These are phyloP conservation scores for Tremella fuciformis DNA, from an alignment of 768 basidiomycete species.

Conservation along the genomic window DNA sequence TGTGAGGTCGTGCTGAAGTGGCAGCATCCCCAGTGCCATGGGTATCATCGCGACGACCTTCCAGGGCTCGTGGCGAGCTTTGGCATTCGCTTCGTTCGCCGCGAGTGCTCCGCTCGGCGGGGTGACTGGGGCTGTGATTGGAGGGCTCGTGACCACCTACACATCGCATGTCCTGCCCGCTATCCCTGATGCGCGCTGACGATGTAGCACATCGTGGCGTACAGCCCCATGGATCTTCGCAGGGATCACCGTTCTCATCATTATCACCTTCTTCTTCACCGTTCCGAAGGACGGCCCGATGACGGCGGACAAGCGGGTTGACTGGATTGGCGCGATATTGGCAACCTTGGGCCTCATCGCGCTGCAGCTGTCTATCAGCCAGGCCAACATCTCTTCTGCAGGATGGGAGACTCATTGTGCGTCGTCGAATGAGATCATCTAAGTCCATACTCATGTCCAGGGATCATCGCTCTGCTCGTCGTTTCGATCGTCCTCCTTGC, in stretches of 20 bases:
- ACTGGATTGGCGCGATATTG: slow-evolving; percentile 72
- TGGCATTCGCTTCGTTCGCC: slow-evolving; percentile 77
- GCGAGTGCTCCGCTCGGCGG: slow-evolving; percentile 78
- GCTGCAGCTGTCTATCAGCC: slow-evolving; percentile 67
- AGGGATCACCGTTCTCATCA: slow-evolving; percentile 53
- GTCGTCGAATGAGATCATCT: slow-evolving; percentile 30
- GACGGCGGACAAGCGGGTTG: slow-evolving; percentile 46
- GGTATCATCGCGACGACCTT: slow-evolving; percentile 23
- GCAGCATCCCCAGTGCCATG: background rate
- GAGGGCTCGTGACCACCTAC: slow-evolving; percentile 62
- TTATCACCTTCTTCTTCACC: slow-evolving; percentile 62
- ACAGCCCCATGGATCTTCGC: too few relatives aligned
- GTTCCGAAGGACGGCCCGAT: slow-evolving; percentile 56
- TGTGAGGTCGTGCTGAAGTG: slow-evolving; percentile 17
- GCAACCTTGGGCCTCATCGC: slow-evolving; percentile 64
- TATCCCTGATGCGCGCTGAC: slow-evolving; percentile 62
- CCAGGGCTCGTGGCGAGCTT: slow-evolving; percentile 55
- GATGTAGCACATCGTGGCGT: slow-evolving; percentile 52
- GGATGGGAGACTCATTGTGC: slow-evolving; percentile 62
- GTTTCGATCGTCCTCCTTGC: slow-evolving; percentile 35
- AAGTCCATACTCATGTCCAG: slow-evolving; percentile 43
- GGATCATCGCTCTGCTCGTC: slow-evolving; percentile 55
- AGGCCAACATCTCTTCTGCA: slow-evolving; percentile 59
- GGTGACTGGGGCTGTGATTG: slow-evolving; percentile 64
- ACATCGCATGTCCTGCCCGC: slow-evolving; percentile 58